Evolutionary conservation across 371 early-diverging fungal genomes (phyloP), one percentile per base, ranked within the genome.

Genomic region (Mucor irregularis): DNA sequence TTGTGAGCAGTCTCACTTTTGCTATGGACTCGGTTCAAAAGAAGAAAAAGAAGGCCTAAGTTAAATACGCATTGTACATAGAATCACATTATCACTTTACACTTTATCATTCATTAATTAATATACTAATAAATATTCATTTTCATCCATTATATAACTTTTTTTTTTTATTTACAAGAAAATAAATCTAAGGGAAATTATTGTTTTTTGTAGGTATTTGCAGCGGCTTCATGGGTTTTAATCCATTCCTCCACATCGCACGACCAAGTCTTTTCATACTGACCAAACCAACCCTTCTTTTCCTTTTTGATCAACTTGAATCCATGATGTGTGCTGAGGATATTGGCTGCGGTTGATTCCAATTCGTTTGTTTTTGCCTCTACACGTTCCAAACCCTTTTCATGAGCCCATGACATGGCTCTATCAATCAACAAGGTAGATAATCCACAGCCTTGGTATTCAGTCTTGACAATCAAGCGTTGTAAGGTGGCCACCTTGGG

Each of bases 1-100:
- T 64, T 13, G 56, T 80, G 44, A 57, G 52, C 14, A 64, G 71
- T 46, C 63, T 76, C 25, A 73, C 78, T 3, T 25, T 53, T 22
- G 74, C 74, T 8, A 77, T 77, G 78, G 65, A 77, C 28, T 65
- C 70, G n/a, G 68, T 66, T 25, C 78, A 77, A 58, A 61, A 49
- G 37, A 57, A 57, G 16, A 42, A 57, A 30, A 56, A 56, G 10
- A 56, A 48, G 40, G 17, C 39, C 11, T 56, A 30, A 48, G 4
- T 34, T 34, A 5, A 6, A 8, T 3, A 42, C 42, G 8, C 30
- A 21, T 39, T 49, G 37, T 56, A 39, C 22, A 56, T 47, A 47
- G 37, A 38, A n/a, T n/a, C n/a, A n/a, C n/a, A n/a, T n/a, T 44
- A 56, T 34, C 34, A 39, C 16, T 17, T 28, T 21, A 39, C 37